A percentile compares a stretch with the other conserved stretches of the same genome.
Evolutionary conservation across 225 moss, liverwort and hornwort genomes (phyloP).

Genomic region (Marchantia paleacea): DNA sequence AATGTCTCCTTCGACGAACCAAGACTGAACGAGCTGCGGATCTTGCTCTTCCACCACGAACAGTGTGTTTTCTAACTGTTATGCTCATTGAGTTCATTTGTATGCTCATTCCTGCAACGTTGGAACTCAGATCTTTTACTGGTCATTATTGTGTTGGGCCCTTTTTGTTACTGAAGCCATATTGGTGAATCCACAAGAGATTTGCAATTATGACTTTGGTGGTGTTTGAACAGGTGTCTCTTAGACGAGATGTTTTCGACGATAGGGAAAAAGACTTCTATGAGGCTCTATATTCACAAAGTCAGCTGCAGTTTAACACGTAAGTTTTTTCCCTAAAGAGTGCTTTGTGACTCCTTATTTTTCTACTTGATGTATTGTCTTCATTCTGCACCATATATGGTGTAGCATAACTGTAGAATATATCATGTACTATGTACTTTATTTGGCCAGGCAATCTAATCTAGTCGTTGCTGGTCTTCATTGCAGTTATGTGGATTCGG

Average conservation of each 20-base stretch:
- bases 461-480: background rate
- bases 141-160: no score
- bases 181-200: no score
- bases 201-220: background rate
- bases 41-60: conserved; percentile 63
- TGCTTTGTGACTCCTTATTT: background rate
- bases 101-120: no score
- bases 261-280: conserved; percentile 59
- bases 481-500: conserved; percentile 57
- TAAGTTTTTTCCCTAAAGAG: conserved; percentile 22
- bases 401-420: background rate
- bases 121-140: no score
- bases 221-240: conserved; percentile 36
- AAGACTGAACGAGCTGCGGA: conserved; percentile 65
- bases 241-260: conserved; percentile 62
- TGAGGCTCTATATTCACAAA: conserved; percentile 59
- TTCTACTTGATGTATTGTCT: background rate
- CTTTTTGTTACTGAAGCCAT: no score
- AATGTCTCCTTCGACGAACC: conserved; percentile 55
- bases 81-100: no score
- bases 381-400: background rate
- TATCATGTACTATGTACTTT: no score
- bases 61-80: conserved; percentile 27
- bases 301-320: conserved; percentile 64
- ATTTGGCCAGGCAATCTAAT: background rate